phyloP scores from a whole-genome alignment of 2,329 filamentous ascomycete genomes.

The Colletotrichum lupini region DNA sequence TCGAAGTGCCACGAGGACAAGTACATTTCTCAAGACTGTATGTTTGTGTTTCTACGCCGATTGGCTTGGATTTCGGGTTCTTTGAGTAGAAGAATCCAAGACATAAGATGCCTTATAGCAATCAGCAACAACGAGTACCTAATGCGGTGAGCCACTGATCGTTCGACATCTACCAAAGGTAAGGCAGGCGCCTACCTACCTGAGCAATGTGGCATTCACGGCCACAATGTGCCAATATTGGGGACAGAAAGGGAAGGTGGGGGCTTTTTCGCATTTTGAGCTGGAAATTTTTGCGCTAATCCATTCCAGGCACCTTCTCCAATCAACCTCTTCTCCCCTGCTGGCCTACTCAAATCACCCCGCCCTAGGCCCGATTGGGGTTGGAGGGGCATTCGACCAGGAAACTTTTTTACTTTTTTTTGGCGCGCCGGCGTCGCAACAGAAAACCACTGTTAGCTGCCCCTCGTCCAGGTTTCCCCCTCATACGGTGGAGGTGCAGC shows the following conservation, averaged over 20 bases:
- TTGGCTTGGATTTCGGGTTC: too few species aligned
- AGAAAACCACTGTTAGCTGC: neutral
- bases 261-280: conserved; percentile 10
- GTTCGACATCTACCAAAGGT: too few species aligned
- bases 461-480: neutral
- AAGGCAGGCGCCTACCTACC: too few species aligned
- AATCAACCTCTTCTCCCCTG: neutral
- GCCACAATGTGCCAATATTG: too few species aligned
- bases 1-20: too few species aligned
- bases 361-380: conserved; percentile 1
- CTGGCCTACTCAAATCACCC: conserved; percentile 1
- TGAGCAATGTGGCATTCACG: too few species aligned
- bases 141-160: too few species aligned
- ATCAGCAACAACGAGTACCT: too few species aligned
- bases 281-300: conserved; percentile 29
- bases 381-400: conserved; percentile 26
- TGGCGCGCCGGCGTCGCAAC: conserved; percentile 17
- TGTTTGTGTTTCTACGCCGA: too few species aligned
- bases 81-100: too few species aligned
- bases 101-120: too few species aligned
- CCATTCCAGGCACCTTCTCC: neutral
- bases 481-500: conserved; percentile 3
- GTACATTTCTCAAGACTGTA: too few species aligned
- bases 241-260: conserved; percentile 16
- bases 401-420: conserved; percentile 4